Evolutionary conservation across 257 asterid species (phyloP).

Genomic region (Solanum chaucha): DNA sequence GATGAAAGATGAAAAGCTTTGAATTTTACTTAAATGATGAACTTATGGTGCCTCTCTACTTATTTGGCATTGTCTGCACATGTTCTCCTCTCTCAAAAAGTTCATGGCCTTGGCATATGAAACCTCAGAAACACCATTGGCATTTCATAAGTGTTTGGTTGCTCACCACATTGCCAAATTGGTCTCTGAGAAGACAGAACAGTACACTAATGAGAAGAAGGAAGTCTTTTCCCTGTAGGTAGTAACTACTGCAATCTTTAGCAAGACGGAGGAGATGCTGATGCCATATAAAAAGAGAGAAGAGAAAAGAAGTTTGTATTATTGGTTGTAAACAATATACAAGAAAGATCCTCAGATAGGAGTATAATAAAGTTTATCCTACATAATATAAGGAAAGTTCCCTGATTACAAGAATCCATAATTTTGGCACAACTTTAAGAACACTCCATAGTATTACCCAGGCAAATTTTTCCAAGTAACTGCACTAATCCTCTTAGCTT

Average conservation of each 20-base stretch:
- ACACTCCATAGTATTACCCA: neutral
- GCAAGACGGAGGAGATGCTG: neutral
- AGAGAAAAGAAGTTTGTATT: neutral
- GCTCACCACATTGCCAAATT: neutral
- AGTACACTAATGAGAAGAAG: neutral
- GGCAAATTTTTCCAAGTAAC: neutral
- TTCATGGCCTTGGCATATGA: neutral
- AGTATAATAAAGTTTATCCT: neutral
- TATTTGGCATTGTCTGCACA: neutral
- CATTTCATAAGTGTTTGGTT: neutral
- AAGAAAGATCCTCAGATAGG: neutral
- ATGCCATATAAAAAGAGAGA: neutral
- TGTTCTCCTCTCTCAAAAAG: neutral
- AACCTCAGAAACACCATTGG: neutral
- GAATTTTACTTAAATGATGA: neutral
- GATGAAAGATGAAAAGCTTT: neutral
- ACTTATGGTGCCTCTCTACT: neutral
- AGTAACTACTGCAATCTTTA: neutral
- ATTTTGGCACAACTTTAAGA: neutral
- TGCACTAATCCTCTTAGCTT: neutral
- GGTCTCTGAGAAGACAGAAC: neutral
- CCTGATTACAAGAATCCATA: neutral
- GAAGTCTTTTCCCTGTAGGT: neutral
- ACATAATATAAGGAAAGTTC: neutral
- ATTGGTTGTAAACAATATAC: neutral